Conservation (phyloP, 208 protist genomes). For the Acanthamoeba healyi region DNA sequence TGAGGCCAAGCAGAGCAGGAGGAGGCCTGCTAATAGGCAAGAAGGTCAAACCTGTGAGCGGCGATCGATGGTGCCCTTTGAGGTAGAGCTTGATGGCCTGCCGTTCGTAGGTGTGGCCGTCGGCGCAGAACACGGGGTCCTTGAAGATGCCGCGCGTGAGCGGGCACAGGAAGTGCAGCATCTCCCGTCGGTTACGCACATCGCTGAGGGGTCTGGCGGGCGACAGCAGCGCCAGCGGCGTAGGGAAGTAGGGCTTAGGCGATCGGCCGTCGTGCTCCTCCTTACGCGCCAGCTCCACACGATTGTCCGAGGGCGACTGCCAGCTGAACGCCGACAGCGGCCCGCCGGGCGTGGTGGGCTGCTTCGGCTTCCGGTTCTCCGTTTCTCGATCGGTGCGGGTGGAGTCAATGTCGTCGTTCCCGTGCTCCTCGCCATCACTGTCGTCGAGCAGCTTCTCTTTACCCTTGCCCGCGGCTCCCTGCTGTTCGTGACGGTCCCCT, state of each 20-base stretch:
- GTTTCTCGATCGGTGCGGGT: neutral
- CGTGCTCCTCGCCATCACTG: no score
- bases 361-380: neutral
- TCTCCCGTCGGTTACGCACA: neutral
- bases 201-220: no score
- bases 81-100: neutral
- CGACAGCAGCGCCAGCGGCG: no score
- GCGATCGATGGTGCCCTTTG: neutral
- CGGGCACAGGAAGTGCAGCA: conserved; percentile 34
- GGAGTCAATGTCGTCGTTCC: neutral
- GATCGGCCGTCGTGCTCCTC: no score
- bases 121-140: neutral
- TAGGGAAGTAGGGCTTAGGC: no score
- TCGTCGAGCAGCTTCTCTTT: neutral
- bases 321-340: neutral
- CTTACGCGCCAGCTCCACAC: no score
- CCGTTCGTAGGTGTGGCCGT: conserved; percentile 39
- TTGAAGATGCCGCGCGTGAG: conserved; percentile 9
- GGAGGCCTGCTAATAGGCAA: no score
- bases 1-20: no score
- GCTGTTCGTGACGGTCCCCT: neutral
- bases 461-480: no score
- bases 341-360: no score
- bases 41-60: neutral
- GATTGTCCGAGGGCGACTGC: no score